Evolutionary conservation across 2,329 filamentous ascomycete species (phyloP).

Genomic region (Claviceps quebecensis): DNA sequence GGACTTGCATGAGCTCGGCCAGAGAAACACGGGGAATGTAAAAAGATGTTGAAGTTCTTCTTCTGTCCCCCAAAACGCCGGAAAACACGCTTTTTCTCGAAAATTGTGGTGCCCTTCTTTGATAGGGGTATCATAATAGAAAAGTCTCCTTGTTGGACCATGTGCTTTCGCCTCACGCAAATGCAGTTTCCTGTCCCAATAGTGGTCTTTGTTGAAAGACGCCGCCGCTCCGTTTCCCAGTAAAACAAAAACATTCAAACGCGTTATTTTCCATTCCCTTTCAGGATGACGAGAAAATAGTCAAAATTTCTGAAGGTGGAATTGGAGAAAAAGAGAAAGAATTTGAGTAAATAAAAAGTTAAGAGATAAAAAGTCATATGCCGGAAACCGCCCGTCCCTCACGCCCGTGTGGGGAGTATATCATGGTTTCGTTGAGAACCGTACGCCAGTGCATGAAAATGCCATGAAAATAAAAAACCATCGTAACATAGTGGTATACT

Average conservation of each 20-base stretch:
- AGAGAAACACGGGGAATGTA: constrained; percentile 24
- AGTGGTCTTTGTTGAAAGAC: constrained; percentile 34
- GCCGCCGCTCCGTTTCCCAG: constrained; percentile 23
- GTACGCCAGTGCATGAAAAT: constrained; percentile 27
- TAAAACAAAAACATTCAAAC: constrained; percentile 14
- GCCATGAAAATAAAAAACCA: constrained; percentile 23
- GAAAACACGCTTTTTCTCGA: constrained; percentile 18
- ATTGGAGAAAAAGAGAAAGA: constrained; percentile 7
- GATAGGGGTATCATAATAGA: constrained; percentile 27
- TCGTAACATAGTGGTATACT: constrained; percentile 16
- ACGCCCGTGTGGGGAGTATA: constrained; percentile 17
- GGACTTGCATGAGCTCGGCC: constrained; percentile 25
- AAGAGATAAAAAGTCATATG: constrained; percentile 13
- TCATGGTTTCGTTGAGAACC: constrained; percentile 33
- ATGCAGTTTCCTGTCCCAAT: constrained; percentile 22
- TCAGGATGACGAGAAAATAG: constrained; percentile 10
- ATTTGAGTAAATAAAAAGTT: constrained; percentile 1
- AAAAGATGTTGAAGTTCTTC: constrained; percentile 37
- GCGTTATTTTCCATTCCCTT: neutral
- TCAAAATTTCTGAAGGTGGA: constrained; percentile 6
- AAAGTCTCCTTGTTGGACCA: constrained; percentile 19
- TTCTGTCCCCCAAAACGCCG: constrained; percentile 28
- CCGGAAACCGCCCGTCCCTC: constrained; percentile 22
- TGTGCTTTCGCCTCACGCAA: constrained; percentile 20
- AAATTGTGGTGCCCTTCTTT: constrained; percentile 17